These are phyloP conservation scores for Melanomma pulvis-pyrius DNA, from an alignment of 495 filamentous ascomycete genomes.

Conservation along the genomic window DNA sequence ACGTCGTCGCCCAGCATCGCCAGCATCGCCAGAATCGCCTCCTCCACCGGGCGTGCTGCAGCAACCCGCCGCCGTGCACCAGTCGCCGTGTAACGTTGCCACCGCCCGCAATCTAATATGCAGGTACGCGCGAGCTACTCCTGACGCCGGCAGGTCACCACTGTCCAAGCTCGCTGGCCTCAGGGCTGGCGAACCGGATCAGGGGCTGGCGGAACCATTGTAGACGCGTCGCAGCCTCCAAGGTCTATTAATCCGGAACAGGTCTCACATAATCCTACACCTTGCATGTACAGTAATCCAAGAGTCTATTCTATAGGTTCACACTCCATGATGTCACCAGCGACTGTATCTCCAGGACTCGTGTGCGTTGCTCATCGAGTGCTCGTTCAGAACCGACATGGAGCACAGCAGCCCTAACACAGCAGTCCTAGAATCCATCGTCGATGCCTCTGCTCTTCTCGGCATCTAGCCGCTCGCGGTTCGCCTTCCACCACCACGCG, in stretches of 20 bases:
- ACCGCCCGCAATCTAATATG: constrained; percentile 17
- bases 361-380: too few relatives aligned
- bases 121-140: constrained; percentile 30
- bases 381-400: too few relatives aligned
- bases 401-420: too few relatives aligned
- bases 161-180: neutral
- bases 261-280: too few relatives aligned
- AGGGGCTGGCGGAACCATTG: neutral
- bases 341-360: too few relatives aligned
- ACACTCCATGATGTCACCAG: too few relatives aligned
- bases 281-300: too few relatives aligned
- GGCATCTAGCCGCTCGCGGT: constrained; percentile 54
- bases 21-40: neutral
- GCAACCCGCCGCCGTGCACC: neutral
- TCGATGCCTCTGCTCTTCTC: constrained; percentile 53
- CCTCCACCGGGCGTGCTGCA: neutral
- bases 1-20: neutral
- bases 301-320: too few relatives aligned
- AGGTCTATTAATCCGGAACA: neutral
- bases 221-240: neutral
- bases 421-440: constrained; percentile 48
- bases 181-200: neutral
- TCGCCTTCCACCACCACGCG: constrained; percentile 67
- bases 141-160: constrained; percentile 16
- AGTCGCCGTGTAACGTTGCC: constrained; percentile 14